phyloP scores from a whole-genome alignment of 352 stramenopile genomes.

The Globisporangium spiculum region DNA sequence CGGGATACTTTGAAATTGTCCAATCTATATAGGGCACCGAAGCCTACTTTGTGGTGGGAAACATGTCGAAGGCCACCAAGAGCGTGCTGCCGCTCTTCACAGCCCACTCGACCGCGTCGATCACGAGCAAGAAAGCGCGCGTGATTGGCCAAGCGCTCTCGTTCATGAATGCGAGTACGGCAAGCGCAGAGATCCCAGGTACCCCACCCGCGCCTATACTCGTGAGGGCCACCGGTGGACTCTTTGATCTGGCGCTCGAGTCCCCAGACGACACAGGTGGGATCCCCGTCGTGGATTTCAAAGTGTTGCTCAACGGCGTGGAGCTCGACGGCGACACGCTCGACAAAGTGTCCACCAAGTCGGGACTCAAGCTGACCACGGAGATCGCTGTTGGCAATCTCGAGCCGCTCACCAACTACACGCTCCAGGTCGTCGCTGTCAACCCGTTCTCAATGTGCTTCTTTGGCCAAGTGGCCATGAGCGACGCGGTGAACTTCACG shows the following conservation, averaged over 20 bases:
- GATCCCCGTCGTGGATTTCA: conserved; percentile 41
- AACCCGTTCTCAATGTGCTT: conserved; percentile 50
- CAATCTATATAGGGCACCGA: background rate
- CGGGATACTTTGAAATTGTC: too few species aligned
- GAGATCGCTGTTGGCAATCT: conserved; percentile 32
- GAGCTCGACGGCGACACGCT: conserved; percentile 16
- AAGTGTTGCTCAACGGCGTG: conserved; percentile 33
- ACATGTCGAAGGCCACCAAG: conserved; percentile 34
- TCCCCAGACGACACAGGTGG: conserved; percentile 51
- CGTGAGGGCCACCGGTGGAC: conserved; percentile 39
- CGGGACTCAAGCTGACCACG: conserved; percentile 22
- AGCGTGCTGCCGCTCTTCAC: conserved; percentile 30
- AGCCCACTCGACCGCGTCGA: conserved; percentile 19
- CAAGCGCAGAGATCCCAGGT: conserved; percentile 25
- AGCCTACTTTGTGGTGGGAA: conserved; percentile 32
- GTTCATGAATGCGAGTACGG: conserved; percentile 40
- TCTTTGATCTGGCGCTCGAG: conserved; percentile 27
- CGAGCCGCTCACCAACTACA: conserved; percentile 27
- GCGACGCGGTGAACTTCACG: conserved; percentile 18
- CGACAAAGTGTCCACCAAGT: background rate
- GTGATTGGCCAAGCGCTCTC: conserved; percentile 28
- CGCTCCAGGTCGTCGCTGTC: conserved; percentile 28
- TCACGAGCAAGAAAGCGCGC: conserved; percentile 24
- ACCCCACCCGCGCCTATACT: conserved; percentile 29
- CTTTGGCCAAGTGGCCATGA: conserved; percentile 28